Evolutionary conservation across 352 stramenopile genomes (phyloP).

Genomic region (Globisporangium heterothallicum): DNA sequence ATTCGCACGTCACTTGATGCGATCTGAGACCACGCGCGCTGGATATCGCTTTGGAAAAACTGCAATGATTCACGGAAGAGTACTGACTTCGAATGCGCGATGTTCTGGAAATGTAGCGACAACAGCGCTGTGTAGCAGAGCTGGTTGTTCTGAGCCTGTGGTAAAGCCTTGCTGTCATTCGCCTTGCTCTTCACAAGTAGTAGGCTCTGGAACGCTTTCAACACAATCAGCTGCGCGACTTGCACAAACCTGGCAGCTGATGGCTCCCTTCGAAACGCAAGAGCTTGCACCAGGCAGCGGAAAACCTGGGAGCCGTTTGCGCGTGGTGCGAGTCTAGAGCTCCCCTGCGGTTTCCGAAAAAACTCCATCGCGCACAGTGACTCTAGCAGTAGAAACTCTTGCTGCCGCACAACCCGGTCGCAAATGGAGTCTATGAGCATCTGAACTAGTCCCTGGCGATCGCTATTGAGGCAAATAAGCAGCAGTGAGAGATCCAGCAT

Average conservation of each 20-base stretch:
- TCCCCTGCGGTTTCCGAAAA: slow-evolving; percentile 26
- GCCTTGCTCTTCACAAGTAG: slow-evolving; percentile 34
- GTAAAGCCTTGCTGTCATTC: slow-evolving; percentile 4
- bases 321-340: slow-evolving; percentile 28
- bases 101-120: slow-evolving; percentile 43
- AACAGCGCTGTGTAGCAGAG: slow-evolving; percentile 56
- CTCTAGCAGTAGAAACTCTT: slow-evolving; percentile 50
- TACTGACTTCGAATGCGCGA: slow-evolving; percentile 24
- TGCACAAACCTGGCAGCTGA: slow-evolving; percentile 17
- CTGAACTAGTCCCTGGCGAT: slow-evolving; percentile 38
- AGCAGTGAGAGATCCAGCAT: background rate
- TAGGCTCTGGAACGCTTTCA: slow-evolving; percentile 52
- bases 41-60: slow-evolving; percentile 58
- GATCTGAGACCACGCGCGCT: slow-evolving; percentile 41
- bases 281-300: slow-evolving; percentile 43
- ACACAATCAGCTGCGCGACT: slow-evolving; percentile 53
- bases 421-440: slow-evolving; percentile 35
- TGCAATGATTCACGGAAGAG: slow-evolving; percentile 51
- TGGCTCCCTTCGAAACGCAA: slow-evolving; percentile 12
- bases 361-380: slow-evolving; percentile 42
- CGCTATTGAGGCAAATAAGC: slow-evolving; percentile 14
- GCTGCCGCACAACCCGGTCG: slow-evolving; percentile 27
- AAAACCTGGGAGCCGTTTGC: slow-evolving; percentile 39
- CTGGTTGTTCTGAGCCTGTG: slow-evolving; percentile 1
- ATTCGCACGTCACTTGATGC: slow-evolving; percentile 37